These are phyloP conservation scores for Candida cerambycidarum DNA, from an alignment of 805 yeast genomes.

Conservation along the genomic window DNA sequence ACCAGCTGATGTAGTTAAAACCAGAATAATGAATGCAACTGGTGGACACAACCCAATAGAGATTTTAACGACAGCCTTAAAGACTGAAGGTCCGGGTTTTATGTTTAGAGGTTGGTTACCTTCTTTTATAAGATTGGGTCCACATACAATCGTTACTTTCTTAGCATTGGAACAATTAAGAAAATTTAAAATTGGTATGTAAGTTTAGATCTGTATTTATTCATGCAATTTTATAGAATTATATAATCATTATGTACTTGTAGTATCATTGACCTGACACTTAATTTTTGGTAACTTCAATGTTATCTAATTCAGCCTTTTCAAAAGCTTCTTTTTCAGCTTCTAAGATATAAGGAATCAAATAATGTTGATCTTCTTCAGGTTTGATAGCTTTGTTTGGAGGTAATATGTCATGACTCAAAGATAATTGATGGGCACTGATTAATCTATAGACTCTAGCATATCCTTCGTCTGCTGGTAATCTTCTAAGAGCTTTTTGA, in stretches of 20 bases:
- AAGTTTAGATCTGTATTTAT: conserved; percentile 9
- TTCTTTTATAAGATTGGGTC: conserved; percentile 81
- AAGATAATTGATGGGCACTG: conserved; percentile 86
- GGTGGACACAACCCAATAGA: conserved; percentile 44
- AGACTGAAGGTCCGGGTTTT: conserved; percentile 71
- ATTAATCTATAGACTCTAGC: conserved; percentile 90
- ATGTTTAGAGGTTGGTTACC: conserved; percentile 93
- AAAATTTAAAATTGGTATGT: conserved; percentile 51
- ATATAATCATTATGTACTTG: conserved; percentile 3
- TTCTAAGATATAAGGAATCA: conserved; percentile 87
- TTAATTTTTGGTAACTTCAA: conserved; percentile 34
- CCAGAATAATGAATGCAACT: conserved; percentile 77
- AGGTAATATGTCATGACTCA: conserved; percentile 85
- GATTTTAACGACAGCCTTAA: conserved; percentile 56
- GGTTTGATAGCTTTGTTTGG: conserved; percentile 72
- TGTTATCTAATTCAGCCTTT: conserved; percentile 84
- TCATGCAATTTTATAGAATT: conserved; percentile 11
- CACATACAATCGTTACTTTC: conserved; percentile 71
- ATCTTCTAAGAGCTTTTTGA: conserved; percentile 85
- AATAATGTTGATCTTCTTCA: conserved; percentile 78
- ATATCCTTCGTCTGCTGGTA: conserved; percentile 80
- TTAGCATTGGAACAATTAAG: conserved; percentile 67
- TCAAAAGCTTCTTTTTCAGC: conserved; percentile 91
- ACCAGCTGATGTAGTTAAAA: conserved; percentile 89
- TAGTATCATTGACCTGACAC: background rate